phyloP scores from a whole-genome alignment of 768 basidiomycete genomes.

The Trametes maxima region DNA sequence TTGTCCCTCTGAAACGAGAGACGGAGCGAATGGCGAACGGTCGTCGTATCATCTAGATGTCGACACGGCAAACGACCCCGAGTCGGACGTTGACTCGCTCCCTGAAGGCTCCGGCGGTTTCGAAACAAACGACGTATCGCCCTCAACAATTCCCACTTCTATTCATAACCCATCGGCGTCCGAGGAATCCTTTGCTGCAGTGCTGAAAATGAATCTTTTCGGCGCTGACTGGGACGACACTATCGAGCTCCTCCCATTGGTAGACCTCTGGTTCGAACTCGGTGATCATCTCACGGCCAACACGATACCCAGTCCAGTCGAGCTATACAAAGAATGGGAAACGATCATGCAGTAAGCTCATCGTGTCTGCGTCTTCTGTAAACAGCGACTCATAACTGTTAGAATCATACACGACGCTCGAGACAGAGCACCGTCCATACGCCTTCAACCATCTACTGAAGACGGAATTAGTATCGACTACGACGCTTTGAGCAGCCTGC shows the following conservation, averaged over 20 bases:
- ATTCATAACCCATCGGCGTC: too few species aligned
- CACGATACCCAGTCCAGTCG: background rate
- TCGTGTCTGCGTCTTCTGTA: background rate
- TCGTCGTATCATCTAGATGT: background rate
- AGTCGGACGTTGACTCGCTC: background rate
- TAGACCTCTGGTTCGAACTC: slow-evolving; percentile 12
- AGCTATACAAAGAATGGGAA: background rate
- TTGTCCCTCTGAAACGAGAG: too few species aligned
- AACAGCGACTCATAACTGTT: background rate
- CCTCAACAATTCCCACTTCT: background rate
- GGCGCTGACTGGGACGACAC: background rate
- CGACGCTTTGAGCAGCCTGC: background rate
- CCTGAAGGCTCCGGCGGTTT: background rate
- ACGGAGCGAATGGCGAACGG: background rate
- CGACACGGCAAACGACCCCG: background rate
- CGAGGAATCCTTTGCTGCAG: background rate
- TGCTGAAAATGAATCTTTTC: background rate
- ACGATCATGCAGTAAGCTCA: background rate
- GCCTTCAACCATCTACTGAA: background rate
- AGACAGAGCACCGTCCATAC: background rate
- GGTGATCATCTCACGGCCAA: slow-evolving; percentile 4
- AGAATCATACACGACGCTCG: background rate
- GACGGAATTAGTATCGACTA: background rate
- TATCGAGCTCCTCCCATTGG: slow-evolving; percentile 1
- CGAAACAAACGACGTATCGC: background rate